A percentile compares a stretch with the other conserved stretches of the same genome.
Evolutionary conservation across 805 yeast species (phyloP).

Genomic region (Jamesozyma lodderae): DNA sequence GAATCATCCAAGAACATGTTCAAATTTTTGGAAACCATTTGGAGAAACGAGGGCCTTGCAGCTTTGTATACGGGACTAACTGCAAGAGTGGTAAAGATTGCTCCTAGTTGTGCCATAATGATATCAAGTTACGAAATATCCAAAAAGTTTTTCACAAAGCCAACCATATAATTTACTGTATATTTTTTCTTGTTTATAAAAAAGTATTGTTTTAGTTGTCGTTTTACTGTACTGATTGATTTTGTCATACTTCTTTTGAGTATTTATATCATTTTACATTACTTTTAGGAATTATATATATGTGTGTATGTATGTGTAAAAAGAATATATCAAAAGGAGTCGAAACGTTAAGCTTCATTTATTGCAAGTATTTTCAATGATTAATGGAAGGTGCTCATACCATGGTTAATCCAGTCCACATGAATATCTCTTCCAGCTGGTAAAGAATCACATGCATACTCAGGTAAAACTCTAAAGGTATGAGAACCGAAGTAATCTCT

Average conservation of each 20-base stretch:
- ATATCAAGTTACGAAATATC: constrained; percentile 89
- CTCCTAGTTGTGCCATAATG: constrained; percentile 98
- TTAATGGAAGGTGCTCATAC: not conserved
- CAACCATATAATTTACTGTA: too few relatives aligned
- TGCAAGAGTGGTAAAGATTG: constrained; percentile 84
- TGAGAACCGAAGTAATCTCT: constrained; percentile 99
- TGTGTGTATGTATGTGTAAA: too few relatives aligned
- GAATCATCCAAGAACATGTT: constrained; percentile 44
- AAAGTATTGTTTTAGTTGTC: too few relatives aligned
- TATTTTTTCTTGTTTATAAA: too few relatives aligned
- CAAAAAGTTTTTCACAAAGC: constrained; percentile 41
- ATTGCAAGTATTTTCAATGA: too few relatives aligned
- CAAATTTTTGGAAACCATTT: constrained; percentile 52
- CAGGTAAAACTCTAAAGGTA: constrained; percentile 93
- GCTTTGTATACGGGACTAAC: constrained; percentile 82
- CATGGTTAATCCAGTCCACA: constrained; percentile 98
- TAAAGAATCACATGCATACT: constrained; percentile 63
- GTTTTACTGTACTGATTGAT: too few relatives aligned
- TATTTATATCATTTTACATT: too few relatives aligned
- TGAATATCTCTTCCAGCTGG: constrained; percentile 81
- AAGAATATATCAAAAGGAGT: too few relatives aligned
- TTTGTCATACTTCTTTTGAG: too few relatives aligned
- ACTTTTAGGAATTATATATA: too few relatives aligned
- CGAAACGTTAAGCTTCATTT: too few relatives aligned
- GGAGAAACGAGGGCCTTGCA: constrained; percentile 61